phyloP scores from a whole-genome alignment of 192 early-diverging fungal species.

The Coemansia sp. region DNA sequence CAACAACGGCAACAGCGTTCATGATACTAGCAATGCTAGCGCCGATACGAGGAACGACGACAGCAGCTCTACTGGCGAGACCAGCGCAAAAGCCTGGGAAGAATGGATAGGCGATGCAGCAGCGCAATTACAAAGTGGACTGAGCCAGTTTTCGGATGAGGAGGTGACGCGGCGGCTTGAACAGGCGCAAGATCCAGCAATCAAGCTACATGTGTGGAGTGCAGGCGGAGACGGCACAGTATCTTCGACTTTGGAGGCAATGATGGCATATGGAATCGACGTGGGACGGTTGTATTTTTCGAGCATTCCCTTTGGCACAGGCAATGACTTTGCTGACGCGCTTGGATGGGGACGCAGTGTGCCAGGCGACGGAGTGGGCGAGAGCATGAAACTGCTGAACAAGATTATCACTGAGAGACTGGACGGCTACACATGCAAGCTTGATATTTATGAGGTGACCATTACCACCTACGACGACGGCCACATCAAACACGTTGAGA shows the following conservation, averaged over 20 bases:
- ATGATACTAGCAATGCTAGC: background rate
- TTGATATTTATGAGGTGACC: slow-evolving; percentile 70
- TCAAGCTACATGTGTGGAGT: slow-evolving; percentile 73
- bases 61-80: slow-evolving; percentile 5
- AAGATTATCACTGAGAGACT: slow-evolving; percentile 59
- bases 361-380: slow-evolving; percentile 60
- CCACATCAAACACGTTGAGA: slow-evolving; percentile 62
- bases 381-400: slow-evolving; percentile 59
- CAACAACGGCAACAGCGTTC: slow-evolving; percentile 6
- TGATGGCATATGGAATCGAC: slow-evolving; percentile 63
- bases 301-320: slow-evolving; percentile 74
- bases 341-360: slow-evolving; percentile 76
- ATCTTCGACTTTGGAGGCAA: slow-evolving; percentile 64
- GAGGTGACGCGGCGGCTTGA: slow-evolving; percentile 40
- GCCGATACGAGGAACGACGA: background rate
- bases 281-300: slow-evolving; percentile 68
- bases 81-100: slow-evolving; percentile 24
- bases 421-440: slow-evolving; percentile 61
- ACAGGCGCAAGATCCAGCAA: slow-evolving; percentile 41
- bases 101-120: slow-evolving; percentile 50
- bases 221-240: slow-evolving; percentile 78
- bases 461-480: slow-evolving; percentile 62
- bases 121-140: slow-evolving; percentile 33
- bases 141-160: slow-evolving; percentile 30
- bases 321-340: slow-evolving; percentile 73